These are phyloP conservation scores for Nakazawaea holstii DNA, from an alignment of 805 yeast genomes.

Conservation along the genomic window DNA sequence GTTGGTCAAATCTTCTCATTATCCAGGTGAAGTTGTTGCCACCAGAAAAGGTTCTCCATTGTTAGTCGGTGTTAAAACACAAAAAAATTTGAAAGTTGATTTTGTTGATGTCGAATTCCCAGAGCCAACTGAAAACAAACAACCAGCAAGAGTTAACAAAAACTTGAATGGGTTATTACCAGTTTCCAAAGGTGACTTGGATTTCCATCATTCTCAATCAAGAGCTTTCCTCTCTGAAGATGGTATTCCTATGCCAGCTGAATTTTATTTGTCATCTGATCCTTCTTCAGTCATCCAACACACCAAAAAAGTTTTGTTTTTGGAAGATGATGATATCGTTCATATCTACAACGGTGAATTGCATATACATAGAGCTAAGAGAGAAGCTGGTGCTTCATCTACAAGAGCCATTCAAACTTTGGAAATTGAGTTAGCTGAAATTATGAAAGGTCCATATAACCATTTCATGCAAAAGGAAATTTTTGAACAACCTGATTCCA, in stretches of 20 bases:
- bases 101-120: constrained; percentile 98
- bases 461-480: constrained; percentile 99
- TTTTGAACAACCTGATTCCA: constrained; percentile 97
- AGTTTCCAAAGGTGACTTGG: constrained; percentile 47
- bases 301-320: constrained; percentile 92
- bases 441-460: constrained; percentile 94
- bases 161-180: constrained; percentile 35
- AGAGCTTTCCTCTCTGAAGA: constrained; percentile 96
- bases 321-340: constrained; percentile 98
- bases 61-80: constrained; percentile 95
- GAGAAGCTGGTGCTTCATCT: constrained; percentile 83
- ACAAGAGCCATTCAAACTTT: constrained; percentile 94
- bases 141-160: constrained; percentile 16
- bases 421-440: constrained; percentile 94
- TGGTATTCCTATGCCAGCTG: constrained; percentile 88
- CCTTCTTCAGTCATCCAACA: constrained; percentile 96
- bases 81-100: constrained; percentile 91
- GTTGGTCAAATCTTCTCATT: constrained; percentile 84
- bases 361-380: constrained; percentile 95
- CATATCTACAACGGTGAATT: constrained; percentile 97
- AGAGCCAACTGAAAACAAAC: constrained; percentile 41
- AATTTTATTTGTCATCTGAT: constrained; percentile 93
- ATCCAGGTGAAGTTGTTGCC: constrained; percentile 94
- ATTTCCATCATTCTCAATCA: constrained; percentile 82
- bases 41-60: constrained; percentile 98